Evolutionary conservation across 352 stramenopile genomes (phyloP), one percentile per base, ranked within the genome.

Genomic region (Aphanomyces invadans): DNA sequence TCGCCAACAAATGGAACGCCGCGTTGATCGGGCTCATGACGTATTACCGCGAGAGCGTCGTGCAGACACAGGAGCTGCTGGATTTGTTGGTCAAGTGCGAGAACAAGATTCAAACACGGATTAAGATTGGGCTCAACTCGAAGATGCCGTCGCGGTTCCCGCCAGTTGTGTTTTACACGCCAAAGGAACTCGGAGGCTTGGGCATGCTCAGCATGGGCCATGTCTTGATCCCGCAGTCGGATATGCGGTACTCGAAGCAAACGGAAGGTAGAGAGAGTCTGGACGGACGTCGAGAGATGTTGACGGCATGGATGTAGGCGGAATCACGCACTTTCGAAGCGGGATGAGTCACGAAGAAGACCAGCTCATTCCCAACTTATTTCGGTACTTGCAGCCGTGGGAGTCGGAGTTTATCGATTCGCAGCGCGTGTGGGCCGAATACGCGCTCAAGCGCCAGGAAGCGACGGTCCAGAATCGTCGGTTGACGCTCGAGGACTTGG

Each of bases 41-140:
- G 23, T 99, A 99, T 76, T 99, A 98, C 74, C 90, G 97, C 31
- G 97, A 99, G 76, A 97, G 97, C 45, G 97, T 99, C 9, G 87
- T 99, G 19, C 98, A 99, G 73, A 99, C 97, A 3, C 96, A 99
- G 77, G 96, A 99, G 73, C 80, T 99, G n/a, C 81, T 99, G 45
- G 97, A 99, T 76, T 74, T 99, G 38, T 80, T 99, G 7, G 97
- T 99, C 32, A 99, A 99, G 78, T 99, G 98, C 73, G 97, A 99
- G 72, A 99, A 99, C 79, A 99, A 99, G 81, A 99, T 99, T 70
- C 97, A 99, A 76, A 99, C 97, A 52, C 87, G 97, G 76, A 99
- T 99, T 77, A 99, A 99, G 84, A 99, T 99, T 66, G 97, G 97
- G 4, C 75, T 99, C 55, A 99, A 99, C 87, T 98, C 92, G 71